Evolutionary conservation across 805 yeast genomes (phyloP).

Genomic region (Myxozyma neotropica): DNA sequence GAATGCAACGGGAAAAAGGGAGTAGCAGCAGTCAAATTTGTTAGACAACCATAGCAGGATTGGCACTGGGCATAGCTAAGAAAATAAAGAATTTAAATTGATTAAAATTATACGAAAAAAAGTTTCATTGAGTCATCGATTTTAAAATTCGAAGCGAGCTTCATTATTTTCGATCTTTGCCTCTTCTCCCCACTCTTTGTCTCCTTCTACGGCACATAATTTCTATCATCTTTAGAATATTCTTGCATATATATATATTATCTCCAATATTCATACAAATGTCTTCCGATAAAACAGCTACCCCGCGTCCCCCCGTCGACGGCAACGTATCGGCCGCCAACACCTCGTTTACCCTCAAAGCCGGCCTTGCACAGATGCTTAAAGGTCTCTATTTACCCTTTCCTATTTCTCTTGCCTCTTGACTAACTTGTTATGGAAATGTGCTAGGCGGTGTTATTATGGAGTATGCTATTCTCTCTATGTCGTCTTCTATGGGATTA

Average conservation of each 20-base stretch:
- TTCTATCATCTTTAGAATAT: no score
- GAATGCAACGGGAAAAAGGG: background rate
- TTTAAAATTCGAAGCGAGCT: no score
- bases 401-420: conserved; percentile 43
- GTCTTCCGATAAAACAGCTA: conserved; percentile 9
- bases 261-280: background rate
- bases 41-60: background rate
- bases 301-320: conserved; percentile 39
- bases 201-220: background rate
- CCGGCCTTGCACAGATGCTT: conserved; percentile 84
- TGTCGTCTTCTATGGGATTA: no score
- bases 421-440: no score
- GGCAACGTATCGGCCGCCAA: conserved; percentile 20
- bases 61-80: background rate
- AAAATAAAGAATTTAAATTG: no score
- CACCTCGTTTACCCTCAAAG: conserved; percentile 54
- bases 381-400: conserved; percentile 64
- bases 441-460: conserved; percentile 47
- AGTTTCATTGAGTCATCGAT: no score
- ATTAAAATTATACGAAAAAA: no score
- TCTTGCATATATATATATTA: background rate
- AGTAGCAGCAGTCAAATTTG: background rate
- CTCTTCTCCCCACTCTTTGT: no score
- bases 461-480: conserved; percentile 40
- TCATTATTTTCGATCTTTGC: no score